A percentile compares a stretch with the other conserved stretches of the same genome.
phyloP scores from a whole-genome alignment of 179 eudicot species.

The Kewa caespitosa region DNA sequence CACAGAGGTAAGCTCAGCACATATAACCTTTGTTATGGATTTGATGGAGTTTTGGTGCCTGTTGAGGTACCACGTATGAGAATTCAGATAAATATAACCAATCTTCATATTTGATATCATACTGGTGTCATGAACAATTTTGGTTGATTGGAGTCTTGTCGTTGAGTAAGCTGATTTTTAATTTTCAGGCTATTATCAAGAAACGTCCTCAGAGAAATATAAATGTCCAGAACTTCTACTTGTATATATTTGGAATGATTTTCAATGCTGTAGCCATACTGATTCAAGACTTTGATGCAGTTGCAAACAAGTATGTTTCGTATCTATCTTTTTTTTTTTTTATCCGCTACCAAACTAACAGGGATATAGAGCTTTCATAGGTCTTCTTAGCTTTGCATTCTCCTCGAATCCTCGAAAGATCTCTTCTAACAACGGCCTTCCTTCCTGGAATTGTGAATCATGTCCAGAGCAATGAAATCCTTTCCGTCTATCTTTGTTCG shows the following conservation, averaged over 20 bases:
- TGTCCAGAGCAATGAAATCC: not conserved
- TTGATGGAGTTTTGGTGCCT: not conserved
- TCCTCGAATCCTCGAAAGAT: not conserved
- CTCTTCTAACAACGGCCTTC: not conserved
- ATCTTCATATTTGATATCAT: not conserved
- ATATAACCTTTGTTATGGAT: slow-evolving; percentile 12
- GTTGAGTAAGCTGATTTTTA: slow-evolving; percentile 10
- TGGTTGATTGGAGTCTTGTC: not conserved
- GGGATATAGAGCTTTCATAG: too few relatives aligned
- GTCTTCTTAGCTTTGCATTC: too few relatives aligned
- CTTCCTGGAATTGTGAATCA: not conserved
- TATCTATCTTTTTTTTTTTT: too few relatives aligned
- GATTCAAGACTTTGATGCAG: slow-evolving; percentile 91
- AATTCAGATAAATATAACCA: not conserved
- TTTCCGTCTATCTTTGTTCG: not conserved
- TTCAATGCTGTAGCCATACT: slow-evolving; percentile 91
- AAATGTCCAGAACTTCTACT: slow-evolving; percentile 98
- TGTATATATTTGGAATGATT: slow-evolving; percentile 94
- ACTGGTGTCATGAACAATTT: not conserved
- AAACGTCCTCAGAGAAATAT: slow-evolving; percentile 96
- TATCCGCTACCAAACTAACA: too few relatives aligned
- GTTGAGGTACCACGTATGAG: not conserved
- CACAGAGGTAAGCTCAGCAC: slow-evolving; percentile 67
- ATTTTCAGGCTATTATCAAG: slow-evolving; percentile 80
- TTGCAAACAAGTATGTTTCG: slow-evolving; percentile 65